Percentiles rank a stretch among this genome's conserved stretches.
Evolutionary conservation across 2,329 filamentous ascomycete genomes (phyloP).

Genomic region (Pseudohalonectria lignicola): DNA sequence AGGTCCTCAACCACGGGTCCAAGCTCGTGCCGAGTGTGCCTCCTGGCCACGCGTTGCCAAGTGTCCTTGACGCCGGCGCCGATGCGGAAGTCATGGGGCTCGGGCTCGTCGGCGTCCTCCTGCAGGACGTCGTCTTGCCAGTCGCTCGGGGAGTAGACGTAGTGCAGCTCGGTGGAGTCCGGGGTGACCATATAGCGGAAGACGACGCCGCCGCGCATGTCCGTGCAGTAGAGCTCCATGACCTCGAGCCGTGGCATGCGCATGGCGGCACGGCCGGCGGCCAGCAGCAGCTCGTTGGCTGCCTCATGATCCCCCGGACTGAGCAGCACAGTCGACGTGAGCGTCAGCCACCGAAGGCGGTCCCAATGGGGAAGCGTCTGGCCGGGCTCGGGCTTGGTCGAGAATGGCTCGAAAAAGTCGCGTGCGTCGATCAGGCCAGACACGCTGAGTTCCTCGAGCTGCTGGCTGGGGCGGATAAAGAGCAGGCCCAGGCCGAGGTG

Average conservation of each 20-base stretch:
- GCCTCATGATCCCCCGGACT: conserved; percentile 8
- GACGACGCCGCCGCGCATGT: conserved; percentile 10
- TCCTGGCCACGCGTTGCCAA: conserved; percentile 1
- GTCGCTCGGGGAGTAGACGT: neutral
- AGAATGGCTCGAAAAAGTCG: conserved; percentile 13
- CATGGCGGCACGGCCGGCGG: conserved; percentile 11
- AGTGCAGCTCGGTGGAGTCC: conserved; percentile 4
- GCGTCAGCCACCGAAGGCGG: conserved; percentile 11
- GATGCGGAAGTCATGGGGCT: conserved; percentile 1
- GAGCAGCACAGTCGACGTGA: conserved; percentile 10
- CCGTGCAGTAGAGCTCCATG: conserved; percentile 16
- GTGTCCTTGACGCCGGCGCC: neutral
- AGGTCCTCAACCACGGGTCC: conserved; percentile 1
- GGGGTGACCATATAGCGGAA: conserved; percentile 13
- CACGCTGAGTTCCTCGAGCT: conserved; percentile 6
- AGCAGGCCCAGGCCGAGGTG: conserved; percentile 2
- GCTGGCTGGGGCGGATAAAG: conserved; percentile 4
- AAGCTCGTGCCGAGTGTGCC: conserved; percentile 2
- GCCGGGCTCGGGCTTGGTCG: conserved; percentile 1
- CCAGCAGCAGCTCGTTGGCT: conserved; percentile 12
- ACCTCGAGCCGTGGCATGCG: conserved; percentile 14
- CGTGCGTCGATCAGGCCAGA: conserved; percentile 7
- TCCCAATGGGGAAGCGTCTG: conserved; percentile 10
- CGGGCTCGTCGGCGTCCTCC: conserved; percentile 1
- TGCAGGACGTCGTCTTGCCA: no score